Evolutionary conservation across 139 green algal species (phyloP).

Genomic region (Chlorella sp.): DNA sequence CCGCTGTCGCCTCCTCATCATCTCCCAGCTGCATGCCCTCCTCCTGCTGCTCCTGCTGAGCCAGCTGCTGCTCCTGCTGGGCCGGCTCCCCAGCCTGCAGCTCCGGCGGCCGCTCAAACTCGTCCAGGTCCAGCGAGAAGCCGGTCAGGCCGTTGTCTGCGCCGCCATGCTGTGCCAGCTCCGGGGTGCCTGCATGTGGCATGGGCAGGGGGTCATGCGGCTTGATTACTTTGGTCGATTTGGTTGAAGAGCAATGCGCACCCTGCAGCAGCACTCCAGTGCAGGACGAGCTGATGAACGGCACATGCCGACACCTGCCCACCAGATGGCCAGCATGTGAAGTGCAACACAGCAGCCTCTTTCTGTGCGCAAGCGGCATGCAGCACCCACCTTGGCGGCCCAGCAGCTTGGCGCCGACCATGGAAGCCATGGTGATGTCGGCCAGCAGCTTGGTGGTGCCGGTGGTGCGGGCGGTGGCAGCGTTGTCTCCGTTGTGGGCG

Average conservation of each 20-base stretch:
- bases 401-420: constrained; percentile 28
- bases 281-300: not conserved
- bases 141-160: constrained; percentile 17
- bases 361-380: too few relatives aligned
- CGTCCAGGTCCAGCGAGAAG: constrained; percentile 64
- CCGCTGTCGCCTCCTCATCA: not conserved
- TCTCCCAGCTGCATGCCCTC: constrained; percentile 5
- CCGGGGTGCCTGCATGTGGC: not conserved
- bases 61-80: not conserved
- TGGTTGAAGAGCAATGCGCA: too few relatives aligned
- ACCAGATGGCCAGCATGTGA: too few relatives aligned
- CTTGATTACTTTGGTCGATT: too few relatives aligned
- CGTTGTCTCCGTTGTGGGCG: too few relatives aligned
- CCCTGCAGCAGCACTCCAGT: too few relatives aligned
- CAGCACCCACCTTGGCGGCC: not conserved
- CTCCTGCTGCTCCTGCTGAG: not conserved
- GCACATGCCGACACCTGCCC: too few relatives aligned
- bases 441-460: constrained; percentile 70
- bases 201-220: not conserved
- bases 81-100: constrained; percentile 8
- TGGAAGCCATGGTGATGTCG: constrained; percentile 61
- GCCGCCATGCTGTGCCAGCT: not conserved
- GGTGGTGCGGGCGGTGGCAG: constrained; percentile 16
- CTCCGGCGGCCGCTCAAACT: constrained; percentile 66
- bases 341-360: not conserved